These are phyloP conservation scores for Anastatica hierochuntica DNA, from an alignment of 345 rosid genomes.

Conservation along the genomic window DNA sequence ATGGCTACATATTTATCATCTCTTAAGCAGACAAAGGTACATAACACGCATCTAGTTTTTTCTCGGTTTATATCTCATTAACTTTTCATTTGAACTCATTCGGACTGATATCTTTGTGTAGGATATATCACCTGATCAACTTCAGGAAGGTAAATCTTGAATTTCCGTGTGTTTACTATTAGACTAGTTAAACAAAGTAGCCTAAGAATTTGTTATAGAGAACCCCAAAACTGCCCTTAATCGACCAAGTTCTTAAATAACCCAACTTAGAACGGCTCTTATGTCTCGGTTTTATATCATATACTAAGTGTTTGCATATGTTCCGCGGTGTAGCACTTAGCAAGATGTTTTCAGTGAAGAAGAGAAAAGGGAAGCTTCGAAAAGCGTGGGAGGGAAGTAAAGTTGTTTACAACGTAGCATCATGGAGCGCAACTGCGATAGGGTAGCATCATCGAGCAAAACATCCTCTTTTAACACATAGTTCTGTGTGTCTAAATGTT, in stretches of 20 bases:
- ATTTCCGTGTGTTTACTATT: neutral
- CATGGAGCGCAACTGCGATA: slow-evolving; percentile 89
- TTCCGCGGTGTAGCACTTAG: slow-evolving; percentile 42
- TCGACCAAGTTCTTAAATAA: no score
- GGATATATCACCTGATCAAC: slow-evolving; percentile 76
- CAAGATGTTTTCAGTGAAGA: slow-evolving; percentile 68
- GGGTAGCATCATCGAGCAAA: slow-evolving; percentile 39
- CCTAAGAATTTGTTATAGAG: neutral
- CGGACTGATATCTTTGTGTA: slow-evolving; percentile 24
- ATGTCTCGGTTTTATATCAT: neutral
- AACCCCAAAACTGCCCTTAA: no score
- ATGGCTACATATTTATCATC: slow-evolving; percentile 75
- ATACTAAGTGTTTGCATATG: neutral
- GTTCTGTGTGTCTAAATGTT: no score
- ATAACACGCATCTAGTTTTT: no score
- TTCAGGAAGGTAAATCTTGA: slow-evolving; percentile 50
- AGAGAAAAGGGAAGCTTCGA: slow-evolving; percentile 70
- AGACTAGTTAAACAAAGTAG: neutral
- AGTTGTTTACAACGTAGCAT: slow-evolving; percentile 73
- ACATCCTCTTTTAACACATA: no score
- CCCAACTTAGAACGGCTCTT: neutral
- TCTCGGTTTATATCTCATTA: neutral
- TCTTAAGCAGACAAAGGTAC: slow-evolving; percentile 69
- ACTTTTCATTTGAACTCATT: neutral
- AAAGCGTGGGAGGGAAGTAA: slow-evolving; percentile 96